Percentiles rank a stretch among this genome's conserved stretches.
These are phyloP conservation scores for Ceratopteris richardii DNA, from an alignment of 75 land plant species.

Conservation along the genomic window DNA sequence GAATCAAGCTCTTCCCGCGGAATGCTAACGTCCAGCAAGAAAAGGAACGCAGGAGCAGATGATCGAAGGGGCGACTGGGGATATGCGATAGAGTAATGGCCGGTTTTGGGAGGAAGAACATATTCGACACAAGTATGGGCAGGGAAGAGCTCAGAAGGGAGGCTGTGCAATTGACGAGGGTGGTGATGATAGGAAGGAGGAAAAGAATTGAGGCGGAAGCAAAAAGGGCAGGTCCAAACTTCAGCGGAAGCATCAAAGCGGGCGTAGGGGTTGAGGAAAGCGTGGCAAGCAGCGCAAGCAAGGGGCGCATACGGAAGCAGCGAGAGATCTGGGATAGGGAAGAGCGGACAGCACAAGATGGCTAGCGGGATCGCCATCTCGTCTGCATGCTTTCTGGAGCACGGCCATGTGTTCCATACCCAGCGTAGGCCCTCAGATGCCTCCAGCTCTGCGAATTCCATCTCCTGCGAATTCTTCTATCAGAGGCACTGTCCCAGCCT, in stretches of 20 bases:
- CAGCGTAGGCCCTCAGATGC: conserved; percentile 85
- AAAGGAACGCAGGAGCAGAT: conserved; percentile 60
- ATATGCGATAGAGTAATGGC: not conserved
- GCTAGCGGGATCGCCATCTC: conserved; percentile 57
- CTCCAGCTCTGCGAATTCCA: conserved; percentile 97
- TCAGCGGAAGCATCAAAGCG: conserved; percentile 62
- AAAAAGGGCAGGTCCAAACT: conserved; percentile 86
- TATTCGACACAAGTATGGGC: conserved; percentile 10
- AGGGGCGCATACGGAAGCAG: conserved; percentile 77
- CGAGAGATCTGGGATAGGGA: conserved; percentile 25
- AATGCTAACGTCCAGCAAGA: conserved; percentile 69
- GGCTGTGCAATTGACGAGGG: conserved; percentile 22
- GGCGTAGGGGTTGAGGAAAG: conserved; percentile 80
- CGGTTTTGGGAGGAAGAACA: conserved; percentile 3
- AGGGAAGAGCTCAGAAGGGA: conserved; percentile 92
- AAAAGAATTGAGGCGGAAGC: conserved; percentile 48
- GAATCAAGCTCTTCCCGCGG: conserved; percentile 51
- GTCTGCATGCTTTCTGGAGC: conserved; percentile 39
- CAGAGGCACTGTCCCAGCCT: too few species aligned
- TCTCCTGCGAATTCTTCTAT: too few species aligned
- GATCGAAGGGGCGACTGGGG: conserved; percentile 1
- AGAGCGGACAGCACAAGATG: conserved; percentile 56
- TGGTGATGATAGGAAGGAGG: conserved; percentile 47
- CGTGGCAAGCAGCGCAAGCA: conserved; percentile 53
- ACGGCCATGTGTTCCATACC: conserved; percentile 95